Percentiles rank a stretch among this genome's conserved stretches.
These are phyloP conservation scores for Magnaporthiopsis rhizophila DNA, from an alignment of 2,329 filamentous ascomycete genomes.

Conservation along the genomic window DNA sequence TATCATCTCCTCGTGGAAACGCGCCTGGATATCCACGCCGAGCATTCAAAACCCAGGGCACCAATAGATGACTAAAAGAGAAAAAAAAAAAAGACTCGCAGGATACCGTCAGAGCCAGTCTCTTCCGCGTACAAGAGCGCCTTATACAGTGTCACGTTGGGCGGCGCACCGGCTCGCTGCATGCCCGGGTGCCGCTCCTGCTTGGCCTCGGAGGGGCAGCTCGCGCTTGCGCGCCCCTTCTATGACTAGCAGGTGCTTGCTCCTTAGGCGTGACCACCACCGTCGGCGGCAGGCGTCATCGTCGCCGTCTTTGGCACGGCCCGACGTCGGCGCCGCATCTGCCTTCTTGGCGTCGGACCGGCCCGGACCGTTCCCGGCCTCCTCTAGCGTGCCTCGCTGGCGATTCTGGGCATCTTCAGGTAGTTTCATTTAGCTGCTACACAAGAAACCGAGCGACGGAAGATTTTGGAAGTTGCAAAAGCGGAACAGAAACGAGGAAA, in stretches of 20 bases:
- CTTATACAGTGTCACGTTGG: not conserved
- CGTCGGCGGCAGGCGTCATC: not conserved
- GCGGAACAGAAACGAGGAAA: not conserved
- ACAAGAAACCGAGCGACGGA: not conserved
- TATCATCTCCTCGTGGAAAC: not conserved
- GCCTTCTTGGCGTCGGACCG: too few relatives aligned
- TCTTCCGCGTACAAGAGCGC: not conserved
- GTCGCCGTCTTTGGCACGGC: not conserved
- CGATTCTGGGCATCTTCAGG: too few relatives aligned
- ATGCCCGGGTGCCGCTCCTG: not conserved
- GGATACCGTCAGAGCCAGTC: not conserved
- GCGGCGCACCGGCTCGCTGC: not conserved
- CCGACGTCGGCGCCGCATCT: not conserved
- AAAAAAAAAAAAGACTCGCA: conserved; percentile 1
- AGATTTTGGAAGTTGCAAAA: not conserved
- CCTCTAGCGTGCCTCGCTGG: too few relatives aligned
- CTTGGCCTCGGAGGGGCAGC: not conserved
- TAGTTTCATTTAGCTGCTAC: too few relatives aligned
- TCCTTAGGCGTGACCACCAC: not conserved
- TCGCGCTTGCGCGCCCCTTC: not conserved
- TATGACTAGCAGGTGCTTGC: not conserved
- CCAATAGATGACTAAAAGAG: too few relatives aligned
- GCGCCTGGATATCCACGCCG: not conserved
- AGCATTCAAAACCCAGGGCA: not conserved
- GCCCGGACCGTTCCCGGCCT: too few relatives aligned